Percentiles rank a stretch among this genome's conserved stretches.
Conservation (phyloP, 2,329 filamentous ascomycete genomes). For the Bipolaris bicolor region DNA sequence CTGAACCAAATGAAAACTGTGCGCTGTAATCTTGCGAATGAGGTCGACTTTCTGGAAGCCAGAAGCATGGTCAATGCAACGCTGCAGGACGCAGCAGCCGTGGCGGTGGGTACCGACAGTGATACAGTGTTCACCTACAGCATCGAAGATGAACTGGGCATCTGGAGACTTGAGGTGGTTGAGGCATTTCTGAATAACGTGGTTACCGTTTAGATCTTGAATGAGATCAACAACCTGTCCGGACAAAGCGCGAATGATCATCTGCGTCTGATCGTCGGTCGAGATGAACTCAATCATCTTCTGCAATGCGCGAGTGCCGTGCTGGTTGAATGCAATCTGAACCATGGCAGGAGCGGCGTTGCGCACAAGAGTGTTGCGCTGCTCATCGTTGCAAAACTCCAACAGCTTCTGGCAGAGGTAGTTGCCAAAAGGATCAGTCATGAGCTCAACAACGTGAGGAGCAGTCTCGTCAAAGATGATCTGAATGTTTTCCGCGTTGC, state of each 20-base stretch:
- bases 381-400: conserved; percentile 92
- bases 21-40: conserved; percentile 83
- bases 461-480: conserved; percentile 95
- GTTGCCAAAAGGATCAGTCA: conserved; percentile 98
- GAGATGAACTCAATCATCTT: conserved; percentile 99
- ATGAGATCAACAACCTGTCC: conserved; percentile 91
- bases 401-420: conserved; percentile 98
- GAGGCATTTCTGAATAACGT: conserved; percentile 98
- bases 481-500: conserved; percentile 79
- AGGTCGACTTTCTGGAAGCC: conserved; percentile 87
- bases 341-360: conserved; percentile 89
- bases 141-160: conserved; percentile 95
- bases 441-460: conserved; percentile 91
- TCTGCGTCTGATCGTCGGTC: conserved; percentile 77
- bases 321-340: conserved; percentile 93
- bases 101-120: conserved; percentile 96
- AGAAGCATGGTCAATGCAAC: conserved; percentile 96
- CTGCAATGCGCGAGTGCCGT: conserved; percentile 93
- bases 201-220: conserved; percentile 96
- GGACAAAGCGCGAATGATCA: conserved; percentile 84
- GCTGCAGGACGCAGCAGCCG: conserved; percentile 95
- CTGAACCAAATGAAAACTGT: conserved; percentile 88
- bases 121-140: conserved; percentile 84
- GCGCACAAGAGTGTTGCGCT: conserved; percentile 89
- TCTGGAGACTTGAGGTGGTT: conserved; percentile 87